These are phyloP conservation scores for Micractinium conductrix DNA, from an alignment of 139 green algal species.

Conservation along the genomic window DNA sequence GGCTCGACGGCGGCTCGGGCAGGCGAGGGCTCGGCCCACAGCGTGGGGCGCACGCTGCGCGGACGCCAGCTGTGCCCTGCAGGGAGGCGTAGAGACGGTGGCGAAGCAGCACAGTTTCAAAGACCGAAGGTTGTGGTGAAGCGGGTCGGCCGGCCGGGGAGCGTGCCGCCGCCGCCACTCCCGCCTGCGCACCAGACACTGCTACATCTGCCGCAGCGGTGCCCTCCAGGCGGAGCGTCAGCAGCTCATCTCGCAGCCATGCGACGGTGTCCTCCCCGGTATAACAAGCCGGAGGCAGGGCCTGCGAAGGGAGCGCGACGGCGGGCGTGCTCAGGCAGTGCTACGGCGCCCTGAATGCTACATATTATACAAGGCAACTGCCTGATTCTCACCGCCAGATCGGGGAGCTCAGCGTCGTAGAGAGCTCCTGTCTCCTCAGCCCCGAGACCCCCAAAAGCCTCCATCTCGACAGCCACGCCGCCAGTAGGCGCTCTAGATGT, in stretches of 20 bases:
- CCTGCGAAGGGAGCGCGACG: neutral
- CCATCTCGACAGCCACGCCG: no score
- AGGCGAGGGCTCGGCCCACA: conserved; percentile 43
- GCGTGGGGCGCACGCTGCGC: conserved; percentile 24
- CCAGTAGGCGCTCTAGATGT: no score
- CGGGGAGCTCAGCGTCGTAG: no score
- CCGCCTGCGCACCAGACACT: neutral
- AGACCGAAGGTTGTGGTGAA: neutral
- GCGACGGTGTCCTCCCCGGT: neutral
- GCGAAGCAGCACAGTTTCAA: neutral
- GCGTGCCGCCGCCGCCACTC: neutral
- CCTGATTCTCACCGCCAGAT: no score
- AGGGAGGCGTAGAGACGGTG: neutral
- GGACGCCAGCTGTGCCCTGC: conserved; percentile 31
- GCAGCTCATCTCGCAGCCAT: conserved; percentile 18
- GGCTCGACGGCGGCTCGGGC: conserved; percentile 46
- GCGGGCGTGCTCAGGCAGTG: neutral
- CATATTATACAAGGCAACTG: no score
- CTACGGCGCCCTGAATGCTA: no score
- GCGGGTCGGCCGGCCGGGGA: neutral
- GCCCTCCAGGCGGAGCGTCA: conserved; percentile 27
- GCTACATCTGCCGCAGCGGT: conserved; percentile 19
- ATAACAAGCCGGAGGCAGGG: neutral
- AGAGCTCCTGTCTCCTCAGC: no score
- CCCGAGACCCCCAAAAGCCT: no score